Base-by-base conservation (phyloP, 2,329 filamentous ascomycete species). In the Amauroascus niger region DNA sequence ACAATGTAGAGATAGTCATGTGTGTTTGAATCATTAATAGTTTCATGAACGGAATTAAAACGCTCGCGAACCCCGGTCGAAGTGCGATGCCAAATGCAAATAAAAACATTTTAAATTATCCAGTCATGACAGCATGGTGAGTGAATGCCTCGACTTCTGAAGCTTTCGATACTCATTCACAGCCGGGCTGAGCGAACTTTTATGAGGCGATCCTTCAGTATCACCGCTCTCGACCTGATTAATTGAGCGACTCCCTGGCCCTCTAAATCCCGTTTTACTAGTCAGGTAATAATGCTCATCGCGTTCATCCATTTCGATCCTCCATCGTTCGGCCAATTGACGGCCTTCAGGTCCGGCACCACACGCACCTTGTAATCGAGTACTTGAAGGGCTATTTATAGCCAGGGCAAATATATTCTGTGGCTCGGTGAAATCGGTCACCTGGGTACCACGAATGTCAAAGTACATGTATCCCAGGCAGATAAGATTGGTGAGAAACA, bases 371-470 rank as follows among this genome's bases (percentile, higher is more conserved):
- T 72, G 70, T n/a, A 83, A 60, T 2, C 71, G 66, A 1, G 72
- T 63, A 5, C 71, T 76, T 0, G 76, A 75, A 0, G 80, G 80
- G 24, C 74, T 79, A 63, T 88, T 88, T 50, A 90, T 74, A 1
- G 85, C 83, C 0, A 89, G 69, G 0, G 81, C 74, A 61, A 90
- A 89, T 1, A 89, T 70, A 63, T 89, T 89, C 52, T 84, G 80
- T 0, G 86, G 84, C 62, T 91, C 86, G 0, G 82, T 86, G 63
- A 86, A 89, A 69, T 91, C 87, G 0, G 84, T 89, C 6, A 91
- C 79, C 20, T 87, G 76, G 0, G 80, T 79, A 0, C 72, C 71
- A 5, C 71, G 64, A 58, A 77, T 62, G 51, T 79, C 73, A 45
- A 79, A 63, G 49, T 84, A 65, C 58, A 84, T 75, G 67, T 88